Evolutionary conservation across 495 filamentous ascomycete genomes (phyloP).

Genomic region (Penicillium pulvis): DNA sequence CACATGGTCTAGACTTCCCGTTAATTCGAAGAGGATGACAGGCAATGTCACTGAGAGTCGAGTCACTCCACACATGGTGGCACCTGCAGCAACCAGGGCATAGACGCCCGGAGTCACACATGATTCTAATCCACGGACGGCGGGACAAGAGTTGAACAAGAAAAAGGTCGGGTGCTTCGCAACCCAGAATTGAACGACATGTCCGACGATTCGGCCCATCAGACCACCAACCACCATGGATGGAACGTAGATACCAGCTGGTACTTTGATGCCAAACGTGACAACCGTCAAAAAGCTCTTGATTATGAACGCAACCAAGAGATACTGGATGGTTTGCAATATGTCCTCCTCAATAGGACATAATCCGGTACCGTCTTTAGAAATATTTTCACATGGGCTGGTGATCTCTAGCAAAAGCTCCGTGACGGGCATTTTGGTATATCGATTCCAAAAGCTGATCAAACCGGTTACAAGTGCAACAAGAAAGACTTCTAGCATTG

Average conservation of each 20-base stretch:
- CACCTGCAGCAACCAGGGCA: conserved; percentile 89
- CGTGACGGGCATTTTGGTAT: conserved; percentile 85
- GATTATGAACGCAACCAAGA: conserved; percentile 80
- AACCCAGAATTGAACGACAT: conserved; percentile 81
- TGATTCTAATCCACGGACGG: conserved; percentile 65
- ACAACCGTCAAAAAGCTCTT: conserved; percentile 86
- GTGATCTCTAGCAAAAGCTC: conserved; percentile 90
- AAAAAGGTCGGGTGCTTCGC: conserved; percentile 68
- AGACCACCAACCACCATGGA: conserved; percentile 98
- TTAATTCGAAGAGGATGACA: conserved; percentile 94
- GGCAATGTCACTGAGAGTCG: conserved; percentile 90
- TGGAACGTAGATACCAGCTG: conserved; percentile 94
- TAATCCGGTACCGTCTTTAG: conserved; percentile 60
- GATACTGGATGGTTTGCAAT: conserved; percentile 64
- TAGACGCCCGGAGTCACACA: conserved; percentile 97
- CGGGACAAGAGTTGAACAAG: conserved; percentile 74
- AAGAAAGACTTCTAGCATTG: conserved; percentile 82
- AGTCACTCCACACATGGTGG: conserved; percentile 98
- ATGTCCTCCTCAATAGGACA: conserved; percentile 81
- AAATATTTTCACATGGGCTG: conserved; percentile 76
- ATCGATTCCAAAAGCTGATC: conserved; percentile 88
- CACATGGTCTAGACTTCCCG: conserved; percentile 91
- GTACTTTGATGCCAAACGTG: conserved; percentile 93
- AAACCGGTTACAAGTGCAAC: conserved; percentile 85
- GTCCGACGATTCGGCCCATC: conserved; percentile 86